Percentiles rank a stretch among this genome's conserved stretches.
These are phyloP conservation scores for Elaeis oleifera DNA, from an alignment of 202 grass and related monocot species.

Conservation along the genomic window DNA sequence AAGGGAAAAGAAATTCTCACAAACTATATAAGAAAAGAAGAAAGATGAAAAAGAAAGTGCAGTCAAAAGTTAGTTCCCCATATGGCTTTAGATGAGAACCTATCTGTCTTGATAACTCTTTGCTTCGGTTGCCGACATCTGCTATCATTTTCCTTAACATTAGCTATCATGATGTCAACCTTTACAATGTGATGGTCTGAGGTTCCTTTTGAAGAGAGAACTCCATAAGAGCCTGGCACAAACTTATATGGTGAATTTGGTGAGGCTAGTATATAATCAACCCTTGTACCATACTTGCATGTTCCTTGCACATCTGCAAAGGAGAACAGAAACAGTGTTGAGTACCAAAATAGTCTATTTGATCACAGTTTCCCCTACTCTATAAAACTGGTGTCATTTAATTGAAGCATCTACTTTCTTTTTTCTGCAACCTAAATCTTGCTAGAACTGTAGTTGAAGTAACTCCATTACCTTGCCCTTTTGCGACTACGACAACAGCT, in stretches of 20 bases:
- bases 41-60: background rate
- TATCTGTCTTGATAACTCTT: conserved; percentile 52
- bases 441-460: too few species aligned
- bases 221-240: conserved; percentile 79
- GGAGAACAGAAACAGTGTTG: background rate
- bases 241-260: conserved; percentile 72
- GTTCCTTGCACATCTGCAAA: conserved; percentile 87
- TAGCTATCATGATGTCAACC: conserved; percentile 51
- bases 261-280: conserved; percentile 82
- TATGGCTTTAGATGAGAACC: conserved; percentile 45
- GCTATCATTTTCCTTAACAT: conserved; percentile 12
- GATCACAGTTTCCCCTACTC: too few species aligned
- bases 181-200: conserved; percentile 85
- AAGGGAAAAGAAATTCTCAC: too few species aligned
- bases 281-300: conserved; percentile 88
- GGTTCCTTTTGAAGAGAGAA: conserved; percentile 83
- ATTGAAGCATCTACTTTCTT: too few species aligned
- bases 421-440: too few species aligned
- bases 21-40: background rate
- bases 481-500: conserved; percentile 85
- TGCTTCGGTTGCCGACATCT: conserved; percentile 21
- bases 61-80: conserved; percentile 31
- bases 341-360: too few species aligned
- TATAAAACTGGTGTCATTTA: too few species aligned
- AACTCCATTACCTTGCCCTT: conserved; percentile 69